Evolutionary conservation across 306 rosid species (phyloP).

Genomic region (Fragaria iinumae): DNA sequence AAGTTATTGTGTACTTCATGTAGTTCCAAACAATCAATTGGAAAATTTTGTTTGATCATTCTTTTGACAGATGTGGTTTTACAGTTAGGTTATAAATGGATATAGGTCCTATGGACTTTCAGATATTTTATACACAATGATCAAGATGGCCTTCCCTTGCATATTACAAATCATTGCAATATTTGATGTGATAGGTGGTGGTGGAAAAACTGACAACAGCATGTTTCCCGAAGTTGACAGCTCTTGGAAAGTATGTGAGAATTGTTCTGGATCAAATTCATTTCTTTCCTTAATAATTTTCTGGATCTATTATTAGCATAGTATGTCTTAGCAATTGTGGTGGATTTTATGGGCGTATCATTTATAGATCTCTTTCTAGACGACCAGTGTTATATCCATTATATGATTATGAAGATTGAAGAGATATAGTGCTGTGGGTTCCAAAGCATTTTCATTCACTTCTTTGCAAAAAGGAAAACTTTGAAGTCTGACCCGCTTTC

Average conservation of each 20-base stretch:
- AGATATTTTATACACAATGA: neutral
- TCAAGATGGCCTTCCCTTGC: slow-evolving; percentile 6
- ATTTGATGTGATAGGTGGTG: slow-evolving; percentile 60
- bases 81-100: neutral
- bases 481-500: neutral
- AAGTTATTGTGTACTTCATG: neutral
- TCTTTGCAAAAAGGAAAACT: neutral
- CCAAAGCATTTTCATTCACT: neutral
- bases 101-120: neutral
- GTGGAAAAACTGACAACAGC: slow-evolving; percentile 51
- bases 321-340: neutral
- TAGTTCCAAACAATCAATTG: neutral
- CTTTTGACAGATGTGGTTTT: neutral
- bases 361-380: neutral
- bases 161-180: slow-evolving; percentile 18
- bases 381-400: neutral
- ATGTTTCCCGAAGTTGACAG: slow-evolving; percentile 94
- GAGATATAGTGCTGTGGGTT: neutral
- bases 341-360: neutral
- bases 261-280: neutral
- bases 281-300: neutral
- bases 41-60: neutral
- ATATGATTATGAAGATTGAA: neutral
- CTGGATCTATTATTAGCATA: neutral
- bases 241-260: slow-evolving; percentile 75